A percentile compares a stretch with the other conserved stretches of the same genome.
Evolutionary conservation across 805 yeast species (phyloP).

Genomic region (Cyberlindnera maritima): DNA sequence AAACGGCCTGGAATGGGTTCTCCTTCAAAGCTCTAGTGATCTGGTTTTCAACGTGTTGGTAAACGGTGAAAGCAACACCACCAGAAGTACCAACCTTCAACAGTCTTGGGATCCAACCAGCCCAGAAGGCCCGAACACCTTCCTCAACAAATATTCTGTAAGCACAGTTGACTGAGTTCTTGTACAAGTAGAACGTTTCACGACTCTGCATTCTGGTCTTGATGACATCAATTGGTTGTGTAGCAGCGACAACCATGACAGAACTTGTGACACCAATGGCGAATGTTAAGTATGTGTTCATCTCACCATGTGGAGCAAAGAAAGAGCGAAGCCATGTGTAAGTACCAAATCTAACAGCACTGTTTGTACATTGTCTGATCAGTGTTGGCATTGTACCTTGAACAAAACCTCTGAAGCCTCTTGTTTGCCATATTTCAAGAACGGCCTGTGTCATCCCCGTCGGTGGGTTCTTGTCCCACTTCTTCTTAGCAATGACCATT

Average conservation of each 20-base stretch:
- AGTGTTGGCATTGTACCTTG: conserved; percentile 86
- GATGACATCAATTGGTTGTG: conserved; percentile 87
- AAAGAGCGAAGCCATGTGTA: conserved; percentile 76
- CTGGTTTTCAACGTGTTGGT: conserved; percentile 53
- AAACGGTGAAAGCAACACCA: conserved; percentile 63
- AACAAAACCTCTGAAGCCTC: conserved; percentile 75
- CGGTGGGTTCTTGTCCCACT: conserved; percentile 50
- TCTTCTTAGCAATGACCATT: conserved; percentile 31
- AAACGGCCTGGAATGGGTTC: conserved; percentile 35
- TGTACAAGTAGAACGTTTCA: conserved; percentile 55
- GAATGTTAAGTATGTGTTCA: conserved; percentile 34
- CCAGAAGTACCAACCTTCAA: conserved; percentile 70
- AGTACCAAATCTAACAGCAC: conserved; percentile 80
- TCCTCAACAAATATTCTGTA: conserved; percentile 47
- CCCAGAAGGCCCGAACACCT: conserved; percentile 47
- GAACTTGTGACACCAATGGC: conserved; percentile 62
- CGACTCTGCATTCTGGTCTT: conserved; percentile 85
- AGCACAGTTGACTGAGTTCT: conserved; percentile 58
- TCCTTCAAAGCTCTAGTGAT: conserved; percentile 36
- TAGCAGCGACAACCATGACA: conserved; percentile 66
- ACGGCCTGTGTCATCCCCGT: conserved; percentile 49
- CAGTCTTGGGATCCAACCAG: conserved; percentile 64
- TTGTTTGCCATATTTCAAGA: conserved; percentile 63
- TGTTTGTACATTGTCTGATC: conserved; percentile 71
- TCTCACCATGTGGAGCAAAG: conserved; percentile 49